Percentiles rank a stretch among this genome's conserved stretches.
phyloP scores from a whole-genome alignment of 345 rosid species.

The Linum trigynum region DNA sequence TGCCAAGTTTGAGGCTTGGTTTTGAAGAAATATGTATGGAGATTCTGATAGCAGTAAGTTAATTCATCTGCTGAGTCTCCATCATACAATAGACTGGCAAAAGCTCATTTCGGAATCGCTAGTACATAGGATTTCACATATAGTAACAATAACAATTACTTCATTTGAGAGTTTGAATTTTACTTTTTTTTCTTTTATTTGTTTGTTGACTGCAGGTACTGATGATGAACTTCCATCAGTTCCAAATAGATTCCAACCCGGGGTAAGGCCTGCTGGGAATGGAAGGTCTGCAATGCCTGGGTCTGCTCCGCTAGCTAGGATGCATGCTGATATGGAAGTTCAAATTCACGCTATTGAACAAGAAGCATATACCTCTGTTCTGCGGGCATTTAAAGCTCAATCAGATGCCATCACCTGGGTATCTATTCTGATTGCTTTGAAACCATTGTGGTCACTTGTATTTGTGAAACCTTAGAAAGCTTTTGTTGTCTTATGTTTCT shows the following conservation, averaged over 20 bases:
- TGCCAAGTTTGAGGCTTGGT: neutral
- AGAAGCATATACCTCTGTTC: constrained; percentile 71
- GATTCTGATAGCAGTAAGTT: neutral
- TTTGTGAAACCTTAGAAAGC: constrained; percentile 27
- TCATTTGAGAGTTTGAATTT: neutral
- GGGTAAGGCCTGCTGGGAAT: constrained; percentile 51
- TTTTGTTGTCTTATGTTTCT: constrained; percentile 20
- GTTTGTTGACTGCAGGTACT: constrained; percentile 45
- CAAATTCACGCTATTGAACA: constrained; percentile 83
- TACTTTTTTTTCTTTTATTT: neutral
- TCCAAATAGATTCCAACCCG: constrained; percentile 52
- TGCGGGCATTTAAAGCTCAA: constrained; percentile 91
- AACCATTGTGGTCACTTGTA: constrained; percentile 18
- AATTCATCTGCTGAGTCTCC: neutral
- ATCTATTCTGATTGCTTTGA: constrained; percentile 13
- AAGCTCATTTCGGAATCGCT: neutral
- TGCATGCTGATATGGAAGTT: constrained; percentile 78
- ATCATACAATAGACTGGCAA: neutral
- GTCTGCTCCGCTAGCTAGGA: constrained; percentile 51
- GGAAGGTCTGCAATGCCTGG: constrained; percentile 43
- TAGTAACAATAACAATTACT: no score
- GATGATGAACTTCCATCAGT: constrained; percentile 81
- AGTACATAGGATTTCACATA: neutral
- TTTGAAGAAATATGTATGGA: neutral
- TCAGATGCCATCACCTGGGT: constrained; percentile 97